phyloP scores from a whole-genome alignment of 306 rosid genomes.

The Quercus mongolica region DNA sequence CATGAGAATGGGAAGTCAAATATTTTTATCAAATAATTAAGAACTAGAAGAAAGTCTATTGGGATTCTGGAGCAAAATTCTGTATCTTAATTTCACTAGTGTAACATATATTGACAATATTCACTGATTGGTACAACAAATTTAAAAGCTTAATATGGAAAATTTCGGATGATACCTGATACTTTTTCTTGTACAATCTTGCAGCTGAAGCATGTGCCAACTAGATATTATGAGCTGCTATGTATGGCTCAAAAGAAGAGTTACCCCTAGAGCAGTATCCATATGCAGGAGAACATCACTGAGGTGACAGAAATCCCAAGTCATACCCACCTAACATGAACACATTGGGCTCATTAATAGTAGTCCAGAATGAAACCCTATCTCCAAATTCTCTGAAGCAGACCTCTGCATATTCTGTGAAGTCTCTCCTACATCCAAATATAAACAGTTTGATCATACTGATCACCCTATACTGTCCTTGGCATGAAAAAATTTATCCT shows the following conservation, averaged over 20 bases:
- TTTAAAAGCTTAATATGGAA: not conserved
- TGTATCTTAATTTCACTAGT: not conserved
- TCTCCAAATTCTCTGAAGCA: constrained; percentile 83
- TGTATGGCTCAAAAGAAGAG: constrained; percentile 51
- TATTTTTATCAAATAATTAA: no score
- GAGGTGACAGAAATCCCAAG: constrained; percentile 42
- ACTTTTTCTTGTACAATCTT: constrained; percentile 44
- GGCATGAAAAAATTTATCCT: not conserved
- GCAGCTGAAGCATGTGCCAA: constrained; percentile 65
- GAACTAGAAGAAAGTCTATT: no score
- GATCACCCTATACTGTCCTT: not conserved
- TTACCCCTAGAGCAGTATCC: constrained; percentile 49
- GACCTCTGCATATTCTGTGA: constrained; percentile 54
- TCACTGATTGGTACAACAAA: not conserved
- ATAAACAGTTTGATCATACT: not conserved
- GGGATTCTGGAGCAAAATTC: no score
- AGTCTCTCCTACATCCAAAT: constrained; percentile 62
- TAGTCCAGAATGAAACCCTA: constrained; percentile 54
- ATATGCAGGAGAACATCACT: constrained; percentile 55
- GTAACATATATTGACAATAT: not conserved
- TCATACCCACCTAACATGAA: constrained; percentile 44
- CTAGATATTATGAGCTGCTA: constrained; percentile 54
- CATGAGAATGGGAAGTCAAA: no score
- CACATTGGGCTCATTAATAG: constrained; percentile 62
- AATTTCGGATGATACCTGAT: constrained; percentile 31